Evolutionary conservation across 2,329 filamentous ascomycete genomes (phyloP), one percentile per base, ranked within the genome.

Genomic region (Talaromyces sp.): DNA sequence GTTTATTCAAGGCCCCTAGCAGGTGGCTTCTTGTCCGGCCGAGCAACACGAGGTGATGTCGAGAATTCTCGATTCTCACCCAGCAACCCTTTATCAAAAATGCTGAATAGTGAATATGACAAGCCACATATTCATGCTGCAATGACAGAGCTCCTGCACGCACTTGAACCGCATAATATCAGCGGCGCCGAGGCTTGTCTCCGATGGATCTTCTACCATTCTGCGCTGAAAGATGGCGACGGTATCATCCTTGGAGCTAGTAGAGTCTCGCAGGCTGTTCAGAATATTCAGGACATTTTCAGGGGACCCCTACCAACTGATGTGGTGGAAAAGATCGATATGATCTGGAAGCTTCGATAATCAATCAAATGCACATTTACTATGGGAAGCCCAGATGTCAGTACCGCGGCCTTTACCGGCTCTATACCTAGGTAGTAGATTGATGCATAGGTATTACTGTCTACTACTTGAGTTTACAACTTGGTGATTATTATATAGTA

Each of bases 191-290:
- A 75, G 51, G 67, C 74, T 3, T 67, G 68, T 19, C 56, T 72
- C 17, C 70, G 71, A 27, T 74, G 72, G 70, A 54, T 70, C 8
- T 60, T 62, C 11, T 67, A 70, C 51, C 66, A 74, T 51, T 73
- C 64, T 3, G 50, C 37, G 2, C 41, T 72, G 43, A 56, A 52
- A 10, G 61, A 64, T 4, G 59, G 63, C 4, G 60, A 73, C 19
- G 65, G 67, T 10, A 63, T 75, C 17, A 60, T 76, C 14, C 29
- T 75, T 5, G 71, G 73, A 0, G 71, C 71, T 2, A 74, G 71
- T 46, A 65, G 57, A 17, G 51, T 48, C 6, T 48, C 58, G 13
- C 71, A 75, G 49, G 50, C 76, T 4, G 47, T 66, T 13, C 64
- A 71, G 49, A 72, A 65, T 20, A 52, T 70, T 6, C 53, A 30